Evolutionary conservation across 495 filamentous ascomycete species (phyloP).

Genomic region (Aspergillus wentii): DNA sequence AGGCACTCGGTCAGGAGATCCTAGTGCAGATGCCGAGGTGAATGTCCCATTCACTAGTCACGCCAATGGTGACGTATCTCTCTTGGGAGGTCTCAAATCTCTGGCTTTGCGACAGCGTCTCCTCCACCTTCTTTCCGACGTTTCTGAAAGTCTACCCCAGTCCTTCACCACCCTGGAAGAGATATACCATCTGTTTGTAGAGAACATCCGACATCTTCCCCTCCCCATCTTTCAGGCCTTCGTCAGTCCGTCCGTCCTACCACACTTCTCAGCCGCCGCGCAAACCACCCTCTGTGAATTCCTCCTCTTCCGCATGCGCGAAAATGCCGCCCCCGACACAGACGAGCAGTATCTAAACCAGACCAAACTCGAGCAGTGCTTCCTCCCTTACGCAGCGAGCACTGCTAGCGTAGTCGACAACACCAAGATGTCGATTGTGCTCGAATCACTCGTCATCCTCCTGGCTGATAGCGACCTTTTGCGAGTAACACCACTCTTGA

Average conservation of each 20-base stretch:
- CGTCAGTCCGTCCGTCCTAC: constrained; percentile 50
- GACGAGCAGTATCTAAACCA: constrained; percentile 45
- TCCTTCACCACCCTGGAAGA: constrained; percentile 47
- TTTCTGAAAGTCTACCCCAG: constrained; percentile 35
- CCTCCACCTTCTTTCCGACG: constrained; percentile 48
- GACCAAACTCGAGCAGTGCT: constrained; percentile 59
- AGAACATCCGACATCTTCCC: constrained; percentile 60
- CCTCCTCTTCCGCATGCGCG: constrained; percentile 59
- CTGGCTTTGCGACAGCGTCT: constrained; percentile 61
- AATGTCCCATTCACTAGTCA: constrained; percentile 3
- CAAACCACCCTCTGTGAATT: constrained; percentile 60
- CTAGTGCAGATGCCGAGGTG: constrained; percentile 16
- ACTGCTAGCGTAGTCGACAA: constrained; percentile 63
- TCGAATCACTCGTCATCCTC: constrained; percentile 67
- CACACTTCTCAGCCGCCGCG: constrained; percentile 37
- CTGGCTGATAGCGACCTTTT: constrained; percentile 41
- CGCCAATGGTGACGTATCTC: constrained; percentile 18
- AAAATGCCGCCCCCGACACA: constrained; percentile 49
- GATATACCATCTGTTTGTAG: constrained; percentile 64
- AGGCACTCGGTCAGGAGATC: constrained; percentile 23
- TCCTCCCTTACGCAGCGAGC: constrained; percentile 67
- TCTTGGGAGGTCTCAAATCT: constrained; percentile 50
- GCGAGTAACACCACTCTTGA: constrained; percentile 39
- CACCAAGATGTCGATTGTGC: constrained; percentile 68
- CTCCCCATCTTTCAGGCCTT: constrained; percentile 70